A percentile compares a stretch with the other conserved stretches of the same genome.
phyloP scores from a whole-genome alignment of 768 basidiomycete genomes.

The Russula emetica region DNA sequence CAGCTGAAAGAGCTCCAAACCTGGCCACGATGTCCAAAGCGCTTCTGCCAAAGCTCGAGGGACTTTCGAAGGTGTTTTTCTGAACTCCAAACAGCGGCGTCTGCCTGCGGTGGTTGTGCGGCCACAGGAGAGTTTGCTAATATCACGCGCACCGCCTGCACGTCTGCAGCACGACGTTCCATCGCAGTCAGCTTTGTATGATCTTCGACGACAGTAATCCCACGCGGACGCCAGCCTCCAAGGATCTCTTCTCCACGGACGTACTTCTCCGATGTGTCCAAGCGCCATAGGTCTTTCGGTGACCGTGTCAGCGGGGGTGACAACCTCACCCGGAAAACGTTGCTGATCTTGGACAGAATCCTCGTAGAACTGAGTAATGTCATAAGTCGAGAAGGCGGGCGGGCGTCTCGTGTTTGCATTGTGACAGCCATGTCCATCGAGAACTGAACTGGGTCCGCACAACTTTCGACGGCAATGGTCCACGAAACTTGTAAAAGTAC shows the following conservation, averaged over 20 bases:
- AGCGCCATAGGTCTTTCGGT: slow-evolving; percentile 85
- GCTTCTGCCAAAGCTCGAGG: slow-evolving; percentile 78
- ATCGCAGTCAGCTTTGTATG: slow-evolving; percentile 66
- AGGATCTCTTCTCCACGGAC: slow-evolving; percentile 88
- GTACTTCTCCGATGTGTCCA: slow-evolving; percentile 94
- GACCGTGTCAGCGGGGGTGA: slow-evolving; percentile 83
- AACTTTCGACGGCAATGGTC: slow-evolving; percentile 77
- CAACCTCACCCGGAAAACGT: slow-evolving; percentile 78
- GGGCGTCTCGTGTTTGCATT: slow-evolving; percentile 80
- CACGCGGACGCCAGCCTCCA: slow-evolving; percentile 80
- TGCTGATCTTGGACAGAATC: slow-evolving; percentile 71
- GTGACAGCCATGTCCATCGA: slow-evolving; percentile 80
- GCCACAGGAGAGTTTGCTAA: slow-evolving; percentile 48
- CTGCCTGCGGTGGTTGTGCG: slow-evolving; percentile 47
- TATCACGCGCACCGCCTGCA: slow-evolving; percentile 82
- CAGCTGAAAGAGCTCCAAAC: slow-evolving; percentile 40
- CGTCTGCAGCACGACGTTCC: slow-evolving; percentile 77
- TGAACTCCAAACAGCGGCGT: slow-evolving; percentile 59
- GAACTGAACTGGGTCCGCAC: slow-evolving; percentile 84
- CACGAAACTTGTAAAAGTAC: slow-evolving; percentile 75
- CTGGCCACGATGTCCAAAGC: slow-evolving; percentile 70
- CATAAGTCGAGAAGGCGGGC: slow-evolving; percentile 73
- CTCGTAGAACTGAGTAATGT: slow-evolving; percentile 75
- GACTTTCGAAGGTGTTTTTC: slow-evolving; percentile 63
- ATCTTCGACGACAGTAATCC: slow-evolving; percentile 86